phyloP scores from a whole-genome alignment of 139 green algal genomes.

The Trebouxia sp. region DNA sequence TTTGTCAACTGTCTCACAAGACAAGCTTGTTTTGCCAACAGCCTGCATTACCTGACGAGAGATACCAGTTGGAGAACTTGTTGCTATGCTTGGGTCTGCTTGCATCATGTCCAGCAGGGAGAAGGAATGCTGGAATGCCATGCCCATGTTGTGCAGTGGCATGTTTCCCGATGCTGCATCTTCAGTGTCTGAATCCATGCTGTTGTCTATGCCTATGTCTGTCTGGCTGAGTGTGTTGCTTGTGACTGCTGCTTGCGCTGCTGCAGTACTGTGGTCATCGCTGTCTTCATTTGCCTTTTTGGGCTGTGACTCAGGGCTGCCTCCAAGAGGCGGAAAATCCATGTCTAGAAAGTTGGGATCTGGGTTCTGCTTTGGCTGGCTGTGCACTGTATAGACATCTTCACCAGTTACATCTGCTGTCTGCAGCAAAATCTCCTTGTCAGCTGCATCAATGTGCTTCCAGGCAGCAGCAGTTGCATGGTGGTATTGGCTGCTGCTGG shows the following conservation, averaged over 20 bases:
- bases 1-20: no score
- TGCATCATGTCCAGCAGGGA: slow-evolving; percentile 5
- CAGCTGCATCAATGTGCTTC: background rate
- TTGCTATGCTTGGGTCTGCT: background rate
- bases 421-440: background rate
- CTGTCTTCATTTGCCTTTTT: background rate
- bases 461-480: background rate
- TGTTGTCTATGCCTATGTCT: no score
- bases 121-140: slow-evolving; percentile 16
- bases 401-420: background rate
- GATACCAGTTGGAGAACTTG: background rate
- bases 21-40: no score
- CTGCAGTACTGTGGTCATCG: no score
- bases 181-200: no score
- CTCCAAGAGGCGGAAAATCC: background rate
- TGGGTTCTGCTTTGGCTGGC: background rate
- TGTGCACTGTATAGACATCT: background rate
- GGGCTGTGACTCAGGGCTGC: no score
- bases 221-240: background rate
- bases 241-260: background rate
- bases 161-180: no score
- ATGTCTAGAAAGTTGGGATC: background rate
- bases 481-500: background rate
- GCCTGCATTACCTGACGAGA: background rate
- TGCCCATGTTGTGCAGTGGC: slow-evolving; percentile 12